Evolutionary conservation across 2,329 filamentous ascomycete genomes (phyloP), one percentile per base, ranked within the genome.

Genomic region (Diaporthe amygdali): DNA sequence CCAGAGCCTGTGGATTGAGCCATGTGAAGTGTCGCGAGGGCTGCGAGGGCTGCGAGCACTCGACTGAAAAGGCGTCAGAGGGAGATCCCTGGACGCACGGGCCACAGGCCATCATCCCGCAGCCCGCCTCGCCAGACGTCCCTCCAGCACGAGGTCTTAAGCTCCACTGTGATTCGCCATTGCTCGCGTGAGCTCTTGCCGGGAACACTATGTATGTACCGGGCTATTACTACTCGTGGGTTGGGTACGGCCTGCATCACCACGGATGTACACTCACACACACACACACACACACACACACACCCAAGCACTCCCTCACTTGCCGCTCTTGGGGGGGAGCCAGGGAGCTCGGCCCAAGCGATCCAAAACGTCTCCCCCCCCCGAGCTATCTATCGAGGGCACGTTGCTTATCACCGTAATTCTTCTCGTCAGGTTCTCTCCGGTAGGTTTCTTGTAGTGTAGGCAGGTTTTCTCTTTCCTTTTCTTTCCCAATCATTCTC

Each of bases 111-210:
- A 22, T 8, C 25, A 37, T 14, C 30, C 22, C 63, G 15, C 32
- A 49, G n/a, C 22, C 46, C 66, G 30, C 52, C 32, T 47, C 39
- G 30, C 46, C 51, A n/a, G 54, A 56, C 39, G 30, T 32, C 37
- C 27, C 41, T 67, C 49, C 61, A 71, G 64, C 71, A 72, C 71
- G 71, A 55, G 71, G 68, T 66, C 46, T 17, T 37, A 64, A 37
- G 69, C 64, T 68, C 54, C 30, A 54, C 64, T 44, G 51, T 55
- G 46, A 71, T 71, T 72, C 55, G 68, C 64, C 68, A 34, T 30
- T 72, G 71, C 63, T 66, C 68, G 66, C 64, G 69, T 70, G 71
- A 69, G 71, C 71, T 56, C 69, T 39, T 72, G 32, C 71, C 71
- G 55, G 63, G 37, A 46, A 59, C 51, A 67, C 59, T 32, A n/a